Evolutionary conservation across 1,139 yeast genomes (phyloP).

Genomic region (Saccharomyces hybrid): DNA sequence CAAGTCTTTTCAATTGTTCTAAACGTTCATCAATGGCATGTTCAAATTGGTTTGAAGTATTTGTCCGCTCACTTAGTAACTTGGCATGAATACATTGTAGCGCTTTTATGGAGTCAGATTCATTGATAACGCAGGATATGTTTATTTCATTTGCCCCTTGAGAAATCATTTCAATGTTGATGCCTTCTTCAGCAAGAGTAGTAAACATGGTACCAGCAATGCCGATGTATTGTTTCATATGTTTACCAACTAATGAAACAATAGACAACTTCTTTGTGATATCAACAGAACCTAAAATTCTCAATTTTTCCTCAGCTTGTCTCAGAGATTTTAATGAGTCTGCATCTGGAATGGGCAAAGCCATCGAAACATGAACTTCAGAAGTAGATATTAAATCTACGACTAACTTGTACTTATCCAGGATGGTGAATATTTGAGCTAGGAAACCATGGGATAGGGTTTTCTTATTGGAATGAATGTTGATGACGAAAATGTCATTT

Average conservation of each 20-base stretch:
- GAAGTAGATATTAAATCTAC: conserved; percentile 95
- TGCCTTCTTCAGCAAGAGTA: conserved; percentile 82
- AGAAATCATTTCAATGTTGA: conserved; percentile 94
- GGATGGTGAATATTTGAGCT: conserved; percentile 79
- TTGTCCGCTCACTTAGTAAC: conserved; percentile 42
- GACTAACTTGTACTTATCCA: conserved; percentile 78
- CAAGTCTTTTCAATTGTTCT: conserved; percentile 29
- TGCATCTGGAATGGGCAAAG: conserved; percentile 72
- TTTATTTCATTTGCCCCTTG: conserved; percentile 98
- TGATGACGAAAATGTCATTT: conserved; percentile 83
- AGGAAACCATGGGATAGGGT: conserved; percentile 91
- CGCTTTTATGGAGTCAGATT: conserved; percentile 76
- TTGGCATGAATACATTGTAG: conserved; percentile 77
- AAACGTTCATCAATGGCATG: conserved; percentile 30
- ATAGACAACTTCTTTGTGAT: conserved; percentile 83
- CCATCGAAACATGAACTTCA: conserved; percentile 98
- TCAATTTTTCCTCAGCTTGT: conserved; percentile 68
- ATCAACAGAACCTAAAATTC: conserved; percentile 80
- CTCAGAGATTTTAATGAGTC: conserved; percentile 48
- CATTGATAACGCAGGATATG: conserved; percentile 89
- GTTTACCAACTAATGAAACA: conserved; percentile 89
- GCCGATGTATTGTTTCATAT: conserved; percentile 94
- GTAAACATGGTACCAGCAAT: conserved; percentile 97
- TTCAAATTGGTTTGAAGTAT: conserved; percentile 16
- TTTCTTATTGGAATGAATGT: conserved; percentile 88